Evolutionary conservation across 140 eudicot genomes (phyloP).

Genomic region (Anethum foeniculum): DNA sequence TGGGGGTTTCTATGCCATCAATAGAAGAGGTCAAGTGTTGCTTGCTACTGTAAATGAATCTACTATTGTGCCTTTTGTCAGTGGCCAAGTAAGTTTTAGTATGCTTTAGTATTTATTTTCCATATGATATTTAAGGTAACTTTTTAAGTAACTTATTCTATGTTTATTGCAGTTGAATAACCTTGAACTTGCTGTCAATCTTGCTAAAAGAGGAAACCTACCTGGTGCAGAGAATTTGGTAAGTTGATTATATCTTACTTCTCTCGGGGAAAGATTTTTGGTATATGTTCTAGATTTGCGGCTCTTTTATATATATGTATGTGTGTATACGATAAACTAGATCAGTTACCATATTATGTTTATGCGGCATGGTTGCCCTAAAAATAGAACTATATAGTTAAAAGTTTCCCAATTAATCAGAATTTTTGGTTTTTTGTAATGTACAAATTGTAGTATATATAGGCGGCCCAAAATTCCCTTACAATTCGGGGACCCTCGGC

Average conservation of each 20-base stretch:
- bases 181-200: slow-evolving; percentile 98
- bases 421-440: background rate
- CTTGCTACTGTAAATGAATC: slow-evolving; percentile 97
- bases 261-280: background rate
- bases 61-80: slow-evolving; percentile 87
- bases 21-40: slow-evolving; percentile 92
- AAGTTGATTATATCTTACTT: slow-evolving; percentile 9
- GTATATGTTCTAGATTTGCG: background rate
- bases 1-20: slow-evolving; percentile 95
- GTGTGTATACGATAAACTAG: background rate
- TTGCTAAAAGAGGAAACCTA: slow-evolving; percentile 94
- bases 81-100: slow-evolving; percentile 66
- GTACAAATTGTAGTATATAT: background rate
- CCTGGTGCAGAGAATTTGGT: slow-evolving; percentile 99
- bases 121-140: background rate
- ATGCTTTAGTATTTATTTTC: background rate
- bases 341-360: background rate
- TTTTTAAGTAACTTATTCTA: background rate
- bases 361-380: background rate
- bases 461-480: background rate
- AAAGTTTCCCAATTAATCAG: no score
- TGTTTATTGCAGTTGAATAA: slow-evolving; percentile 64
- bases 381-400: background rate
- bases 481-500: background rate
- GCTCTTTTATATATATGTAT: background rate